Percentiles rank a stretch among this genome's conserved stretches.
Evolutionary conservation across 805 yeast species (phyloP).

Genomic region (Saturnispora kantuleensis): DNA sequence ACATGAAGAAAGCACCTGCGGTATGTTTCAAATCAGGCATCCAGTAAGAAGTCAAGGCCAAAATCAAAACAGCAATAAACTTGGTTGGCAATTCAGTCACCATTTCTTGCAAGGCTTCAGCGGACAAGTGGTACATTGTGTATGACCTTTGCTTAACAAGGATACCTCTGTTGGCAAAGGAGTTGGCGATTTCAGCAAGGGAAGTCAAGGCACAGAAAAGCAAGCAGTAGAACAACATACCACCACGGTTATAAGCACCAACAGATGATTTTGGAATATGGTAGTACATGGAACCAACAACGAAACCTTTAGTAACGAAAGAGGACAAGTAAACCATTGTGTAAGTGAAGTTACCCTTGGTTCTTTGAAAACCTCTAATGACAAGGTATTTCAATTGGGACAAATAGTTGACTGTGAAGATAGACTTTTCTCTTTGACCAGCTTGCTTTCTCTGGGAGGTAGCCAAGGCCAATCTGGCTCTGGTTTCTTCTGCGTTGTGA

Average conservation of each 20-base stretch:
- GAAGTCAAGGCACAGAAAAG: slow-evolving; percentile 54
- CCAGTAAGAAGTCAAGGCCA: slow-evolving; percentile 40
- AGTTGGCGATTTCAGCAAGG: slow-evolving; percentile 51
- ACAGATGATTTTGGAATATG: slow-evolving; percentile 40
- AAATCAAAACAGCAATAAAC: slow-evolving; percentile 38
- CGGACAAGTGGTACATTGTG: slow-evolving; percentile 54
- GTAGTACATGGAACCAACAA: slow-evolving; percentile 53
- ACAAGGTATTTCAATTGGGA: slow-evolving; percentile 43
- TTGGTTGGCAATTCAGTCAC: slow-evolving; percentile 53
- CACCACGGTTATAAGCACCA: slow-evolving; percentile 54
- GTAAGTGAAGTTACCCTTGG: slow-evolving; percentile 51
- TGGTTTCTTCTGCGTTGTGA: slow-evolving; percentile 32
- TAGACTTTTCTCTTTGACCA: slow-evolving; percentile 29
- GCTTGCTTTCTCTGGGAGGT: slow-evolving; percentile 30
- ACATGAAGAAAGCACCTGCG: slow-evolving; percentile 49
- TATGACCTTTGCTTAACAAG: slow-evolving; percentile 54
- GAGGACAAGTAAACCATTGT: slow-evolving; percentile 44
- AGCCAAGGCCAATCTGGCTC: slow-evolving; percentile 34
- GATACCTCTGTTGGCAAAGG: slow-evolving; percentile 52
- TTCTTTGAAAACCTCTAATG: slow-evolving; percentile 49
- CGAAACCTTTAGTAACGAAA: slow-evolving; percentile 46
- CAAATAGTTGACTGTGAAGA: slow-evolving; percentile 31
- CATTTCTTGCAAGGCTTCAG: slow-evolving; percentile 53
- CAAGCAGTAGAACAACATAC: slow-evolving; percentile 50
- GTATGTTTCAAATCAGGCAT: slow-evolving; percentile 41